phyloP scores from a whole-genome alignment of 2,329 filamentous ascomycete genomes.

The Onygenales sp. region DNA sequence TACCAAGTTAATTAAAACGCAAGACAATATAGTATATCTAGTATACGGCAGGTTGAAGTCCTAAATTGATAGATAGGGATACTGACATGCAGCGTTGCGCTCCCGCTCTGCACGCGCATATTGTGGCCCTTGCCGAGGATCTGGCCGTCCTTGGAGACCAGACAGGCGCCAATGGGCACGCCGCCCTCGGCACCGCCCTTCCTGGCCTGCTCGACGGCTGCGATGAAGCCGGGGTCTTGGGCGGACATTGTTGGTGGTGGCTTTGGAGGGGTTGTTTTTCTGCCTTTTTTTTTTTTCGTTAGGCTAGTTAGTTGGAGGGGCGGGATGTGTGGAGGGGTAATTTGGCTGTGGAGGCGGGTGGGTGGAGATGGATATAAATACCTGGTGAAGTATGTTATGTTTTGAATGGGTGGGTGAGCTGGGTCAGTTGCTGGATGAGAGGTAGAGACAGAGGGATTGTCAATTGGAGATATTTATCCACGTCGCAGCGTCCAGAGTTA shows the following conservation, averaged over 20 bases:
- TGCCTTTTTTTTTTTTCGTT: neutral
- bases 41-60: neutral
- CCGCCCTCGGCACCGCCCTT: slow-evolving; percentile 48
- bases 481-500: neutral
- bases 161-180: slow-evolving; percentile 49
- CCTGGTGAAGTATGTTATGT: no score
- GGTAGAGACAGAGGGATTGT: no score
- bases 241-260: slow-evolving; percentile 6
- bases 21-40: neutral
- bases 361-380: neutral
- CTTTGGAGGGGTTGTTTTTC: neutral
- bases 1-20: neutral
- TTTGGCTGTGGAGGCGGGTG: neutral
- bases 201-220: slow-evolving; percentile 49
- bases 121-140: slow-evolving; percentile 66
- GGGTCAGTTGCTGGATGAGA: no score
- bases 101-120: slow-evolving; percentile 63
- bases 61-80: neutral
- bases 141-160: slow-evolving; percentile 60
- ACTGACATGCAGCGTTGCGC: slow-evolving; percentile 61
- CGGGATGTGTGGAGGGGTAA: neutral
- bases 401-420: no score
- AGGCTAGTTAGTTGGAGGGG: neutral
- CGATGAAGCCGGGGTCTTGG: slow-evolving; percentile 44
- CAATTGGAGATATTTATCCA: neutral